phyloP scores from a whole-genome alignment of 2,329 filamentous ascomycete genomes.

The Grosmannia penicillata region DNA sequence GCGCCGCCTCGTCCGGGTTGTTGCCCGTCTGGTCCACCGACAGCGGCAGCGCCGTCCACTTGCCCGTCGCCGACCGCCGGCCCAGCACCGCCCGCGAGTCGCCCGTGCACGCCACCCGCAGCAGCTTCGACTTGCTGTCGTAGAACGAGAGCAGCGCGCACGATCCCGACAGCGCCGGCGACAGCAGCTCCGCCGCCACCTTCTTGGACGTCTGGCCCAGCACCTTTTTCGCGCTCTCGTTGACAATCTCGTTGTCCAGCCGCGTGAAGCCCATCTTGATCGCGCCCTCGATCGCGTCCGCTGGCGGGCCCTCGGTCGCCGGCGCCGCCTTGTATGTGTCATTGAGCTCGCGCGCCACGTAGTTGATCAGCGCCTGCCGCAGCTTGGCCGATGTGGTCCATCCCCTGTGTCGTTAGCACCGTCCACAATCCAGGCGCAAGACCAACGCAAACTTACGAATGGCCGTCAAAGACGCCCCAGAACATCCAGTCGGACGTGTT shows the following conservation, averaged over 20 bases:
- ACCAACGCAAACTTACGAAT: constrained; percentile 48
- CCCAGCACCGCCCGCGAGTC: constrained; percentile 93
- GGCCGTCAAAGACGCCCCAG: constrained; percentile 97
- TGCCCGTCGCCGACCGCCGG: constrained; percentile 59
- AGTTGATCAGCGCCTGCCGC: constrained; percentile 80
- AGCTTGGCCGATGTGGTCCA: constrained; percentile 98
- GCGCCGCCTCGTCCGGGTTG: constrained; percentile 69
- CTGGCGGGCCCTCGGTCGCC: constrained; percentile 44
- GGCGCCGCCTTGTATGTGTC: constrained; percentile 67
- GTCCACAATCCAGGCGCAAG: no score
- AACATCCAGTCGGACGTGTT: constrained; percentile 91
- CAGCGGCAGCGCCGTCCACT: constrained; percentile 82
- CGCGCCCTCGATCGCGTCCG: constrained; percentile 72
- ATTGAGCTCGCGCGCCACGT: constrained; percentile 86
- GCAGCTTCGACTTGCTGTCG: constrained; percentile 69
- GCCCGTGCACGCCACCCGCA: constrained; percentile 89
- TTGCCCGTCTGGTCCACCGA: constrained; percentile 90
- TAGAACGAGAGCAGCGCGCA: constrained; percentile 95
- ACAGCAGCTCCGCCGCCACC: constrained; percentile 81
- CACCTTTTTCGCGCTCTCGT: constrained; percentile 84
- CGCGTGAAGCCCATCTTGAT: constrained; percentile 86
- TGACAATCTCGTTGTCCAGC: constrained; percentile 85
- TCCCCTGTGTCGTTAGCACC: no score
- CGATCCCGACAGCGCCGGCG: constrained; percentile 89
- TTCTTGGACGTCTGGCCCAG: constrained; percentile 77